Percentiles rank a stretch among this genome's conserved stretches.
phyloP scores from a whole-genome alignment of 139 green algal genomes.

The Chlamydomonas schloesseri region DNA sequence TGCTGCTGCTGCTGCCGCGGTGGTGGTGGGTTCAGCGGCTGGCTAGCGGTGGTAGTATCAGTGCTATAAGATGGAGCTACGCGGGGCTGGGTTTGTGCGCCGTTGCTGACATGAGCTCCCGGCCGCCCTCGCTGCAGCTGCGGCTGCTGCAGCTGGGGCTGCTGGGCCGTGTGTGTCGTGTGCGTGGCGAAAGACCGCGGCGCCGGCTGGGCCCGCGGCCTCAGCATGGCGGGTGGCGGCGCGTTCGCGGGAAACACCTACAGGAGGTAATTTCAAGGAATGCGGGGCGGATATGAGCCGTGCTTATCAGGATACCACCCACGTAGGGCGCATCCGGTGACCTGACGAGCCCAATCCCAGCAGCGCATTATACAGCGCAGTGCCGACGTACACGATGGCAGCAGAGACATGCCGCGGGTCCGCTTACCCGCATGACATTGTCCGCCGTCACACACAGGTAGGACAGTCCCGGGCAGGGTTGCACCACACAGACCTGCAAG shows the following conservation, averaged over 20 bases:
- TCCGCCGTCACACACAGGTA: slow-evolving; percentile 42
- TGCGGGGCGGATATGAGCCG: not conserved
- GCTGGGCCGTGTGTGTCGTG: not conserved
- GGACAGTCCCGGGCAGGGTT: slow-evolving; percentile 19
- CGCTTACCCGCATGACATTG: slow-evolving; percentile 36
- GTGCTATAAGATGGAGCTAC: no score
- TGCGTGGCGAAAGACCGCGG: no score
- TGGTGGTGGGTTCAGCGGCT: not conserved
- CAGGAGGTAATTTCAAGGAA: not conserved
- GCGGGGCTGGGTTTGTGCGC: no score
- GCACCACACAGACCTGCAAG: slow-evolving; percentile 11
- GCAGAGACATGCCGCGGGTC: no score
- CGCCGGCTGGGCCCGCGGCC: no score
- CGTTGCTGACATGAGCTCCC: no score
- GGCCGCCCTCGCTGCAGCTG: no score
- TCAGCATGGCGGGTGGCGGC: no score
- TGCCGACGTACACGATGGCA: no score
- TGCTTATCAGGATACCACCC: not conserved
- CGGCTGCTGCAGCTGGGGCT: not conserved
- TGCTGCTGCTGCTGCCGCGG: not conserved
- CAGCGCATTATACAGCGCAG: no score
- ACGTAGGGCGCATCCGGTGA: not conserved
- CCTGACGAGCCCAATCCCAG: no score
- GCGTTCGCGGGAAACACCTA: not conserved
- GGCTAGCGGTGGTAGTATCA: no score